Base-by-base conservation (phyloP, 768 basidiomycete species). In the Mycena indigotica region DNA sequence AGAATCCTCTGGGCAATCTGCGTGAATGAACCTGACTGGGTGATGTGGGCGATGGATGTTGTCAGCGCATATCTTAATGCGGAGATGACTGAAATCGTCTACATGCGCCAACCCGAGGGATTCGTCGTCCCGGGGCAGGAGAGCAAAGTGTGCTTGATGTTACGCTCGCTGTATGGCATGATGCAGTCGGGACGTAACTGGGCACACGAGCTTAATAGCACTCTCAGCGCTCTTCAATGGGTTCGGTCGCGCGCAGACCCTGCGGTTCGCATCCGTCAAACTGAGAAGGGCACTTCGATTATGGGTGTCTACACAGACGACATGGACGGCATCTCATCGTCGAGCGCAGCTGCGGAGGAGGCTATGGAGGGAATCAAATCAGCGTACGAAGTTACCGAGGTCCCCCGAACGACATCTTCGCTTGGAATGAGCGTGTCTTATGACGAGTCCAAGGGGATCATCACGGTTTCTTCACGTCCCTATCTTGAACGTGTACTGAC, bases 31-130 rank as follows among this genome's bases (percentile, higher is more conserved):
- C 53, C 67, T 67, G 61, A 66, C 69, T 25, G 35, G 76, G 15
- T 58, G 1, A 57, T 73, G 3, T 63, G 69, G 8, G 73, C 46
- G 19, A 62, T 73, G 19, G 72, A 77, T 57, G 67, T 76, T 19
- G 69, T 70, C 12, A 61, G 61, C 32, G 32, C 32, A 8, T 35
- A 35, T 17, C 32, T 35, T 17, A 35, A 35, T 35, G 32, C 32
- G 10, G 32, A 35, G 32, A 35, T 35, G 32, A 35, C 8, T 8
- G 32, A 35, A 35, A 35, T 17, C 32, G 32, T 35, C 8, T 35
- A 35, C 32, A 35, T 35, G 32, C 32, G 32, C 32, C 32, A 35
- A 35, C 32, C 32, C 32, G 32, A 35, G 32, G 32, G 32, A 35
- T 35, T 35, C 32, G 32, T 35, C 32, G 32, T 35, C 32, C 32